These are phyloP conservation scores for Pythium periplocum DNA, from an alignment of 352 stramenopile genomes.

Conservation along the genomic window DNA sequence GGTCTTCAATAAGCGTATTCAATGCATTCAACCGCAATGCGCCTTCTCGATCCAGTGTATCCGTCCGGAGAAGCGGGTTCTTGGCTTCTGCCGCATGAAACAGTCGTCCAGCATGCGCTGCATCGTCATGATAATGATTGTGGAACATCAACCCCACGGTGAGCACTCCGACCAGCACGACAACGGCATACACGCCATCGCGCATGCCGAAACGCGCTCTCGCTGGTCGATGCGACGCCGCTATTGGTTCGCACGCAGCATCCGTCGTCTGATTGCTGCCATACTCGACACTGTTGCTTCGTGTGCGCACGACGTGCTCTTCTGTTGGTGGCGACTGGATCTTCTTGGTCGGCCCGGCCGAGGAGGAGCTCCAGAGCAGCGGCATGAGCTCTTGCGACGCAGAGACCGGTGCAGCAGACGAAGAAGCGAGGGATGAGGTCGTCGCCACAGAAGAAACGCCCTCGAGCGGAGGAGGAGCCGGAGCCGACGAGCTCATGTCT, in stretches of 20 bases:
- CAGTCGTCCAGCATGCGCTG: not conserved
- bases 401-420: not conserved
- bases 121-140: not conserved
- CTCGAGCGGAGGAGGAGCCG: not conserved
- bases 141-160: not conserved
- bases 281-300: no score
- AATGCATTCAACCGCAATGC: slow-evolving; percentile 2
- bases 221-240: not conserved
- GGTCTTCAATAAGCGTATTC: slow-evolving; percentile 24
- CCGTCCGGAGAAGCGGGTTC: no score
- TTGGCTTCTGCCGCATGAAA: not conserved
- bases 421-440: not conserved
- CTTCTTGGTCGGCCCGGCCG: not conserved
- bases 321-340: not conserved
- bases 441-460: not conserved
- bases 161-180: not conserved
- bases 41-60: slow-evolving; percentile 1
- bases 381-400: not conserved
- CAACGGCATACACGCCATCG: not conserved
- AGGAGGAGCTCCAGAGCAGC: not conserved
- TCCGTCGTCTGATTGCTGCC: no score
- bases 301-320: not conserved
- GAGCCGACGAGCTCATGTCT: not conserved
- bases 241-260: not conserved
- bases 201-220: no score